Evolutionary conservation across 768 basidiomycete genomes (phyloP).

Genomic region (Russula olivacea): DNA sequence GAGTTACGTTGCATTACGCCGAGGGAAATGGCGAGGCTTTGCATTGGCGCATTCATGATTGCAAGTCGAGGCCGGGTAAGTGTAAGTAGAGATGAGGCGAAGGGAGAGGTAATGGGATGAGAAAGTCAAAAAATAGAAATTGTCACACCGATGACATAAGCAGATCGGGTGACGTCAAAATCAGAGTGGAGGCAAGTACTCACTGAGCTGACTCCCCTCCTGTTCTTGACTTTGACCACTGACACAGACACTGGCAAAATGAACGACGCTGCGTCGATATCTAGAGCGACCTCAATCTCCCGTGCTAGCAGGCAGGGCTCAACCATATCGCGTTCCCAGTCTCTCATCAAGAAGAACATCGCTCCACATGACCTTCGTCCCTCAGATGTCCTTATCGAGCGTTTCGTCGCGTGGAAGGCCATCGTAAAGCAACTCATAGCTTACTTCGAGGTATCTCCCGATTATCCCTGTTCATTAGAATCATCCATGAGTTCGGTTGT

Average conservation of each 20-base stretch:
- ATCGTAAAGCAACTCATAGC: slow-evolving; percentile 94
- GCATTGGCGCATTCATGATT: slow-evolving; percentile 23
- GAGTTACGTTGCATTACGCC: slow-evolving; percentile 80
- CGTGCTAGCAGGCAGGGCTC: slow-evolving; percentile 60
- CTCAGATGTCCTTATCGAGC: slow-evolving; percentile 94
- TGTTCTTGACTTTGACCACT: neutral
- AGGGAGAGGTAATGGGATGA: neutral
- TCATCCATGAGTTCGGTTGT: neutral
- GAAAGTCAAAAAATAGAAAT: neutral
- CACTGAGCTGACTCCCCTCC: neutral
- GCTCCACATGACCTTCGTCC: slow-evolving; percentile 86
- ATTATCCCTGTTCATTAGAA: neutral
- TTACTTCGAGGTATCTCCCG: slow-evolving; percentile 61
- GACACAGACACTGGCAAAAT: slow-evolving; percentile 24
- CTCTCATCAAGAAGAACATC: slow-evolving; percentile 92
- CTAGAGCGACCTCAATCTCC: slow-evolving; percentile 68
- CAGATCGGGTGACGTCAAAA: neutral
- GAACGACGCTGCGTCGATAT: slow-evolving; percentile 48
- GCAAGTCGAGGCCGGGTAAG: neutral
- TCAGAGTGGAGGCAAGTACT: neutral
- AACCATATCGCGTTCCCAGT: slow-evolving; percentile 71
- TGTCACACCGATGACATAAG: neutral
- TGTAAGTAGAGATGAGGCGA: neutral
- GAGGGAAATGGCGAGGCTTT: slow-evolving; percentile 82
- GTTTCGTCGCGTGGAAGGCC: slow-evolving; percentile 90